Evolutionary conservation across 202 grass and related monocot species (phyloP), one percentile per base, ranked within the genome.

Genomic region (Musa balbisiana): DNA sequence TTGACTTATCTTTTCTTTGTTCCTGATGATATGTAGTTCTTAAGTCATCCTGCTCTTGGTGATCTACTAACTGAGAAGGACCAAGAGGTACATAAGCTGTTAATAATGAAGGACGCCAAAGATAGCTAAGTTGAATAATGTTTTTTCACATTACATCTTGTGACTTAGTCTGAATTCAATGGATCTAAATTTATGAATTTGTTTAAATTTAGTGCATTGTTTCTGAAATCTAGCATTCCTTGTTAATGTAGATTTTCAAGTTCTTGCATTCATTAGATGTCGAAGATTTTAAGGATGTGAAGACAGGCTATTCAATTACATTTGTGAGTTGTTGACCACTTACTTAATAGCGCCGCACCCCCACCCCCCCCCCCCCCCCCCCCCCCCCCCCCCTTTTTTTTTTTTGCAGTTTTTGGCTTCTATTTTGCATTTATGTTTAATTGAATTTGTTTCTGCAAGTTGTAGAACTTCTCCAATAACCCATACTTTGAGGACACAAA

Each of bases 271-370:
- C 85, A 73, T 66, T 99, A 80, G 91, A 99, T 82, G 87, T 98
- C 25, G 95, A 94, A 79, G 95, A 98, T 82, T 87, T 87, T 69
- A 92, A 92, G 80, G 88, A 98, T 84, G 85, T 87, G 26, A 99
- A 92, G 75, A 81, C 78, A 59, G 95, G 91, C 73, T 99, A 95
- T 72, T 85, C 91, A 23, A 95, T 99, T 64, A 79, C 73, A 79
- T 88, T 99, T 87, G 95, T 95, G 82, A 87, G 91, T 88, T 62
- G 26, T 27, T 73, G 43, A 52, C 8, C 33, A n/a, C n/a, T 15
- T 64, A 12, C 14, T 43, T 49, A 49, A 52, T 9, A 16, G 2
- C 0, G 24, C 0, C 24, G n/a, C n/a, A n/a, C 24, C 1, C 24
- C 24, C 24, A 0, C 24, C 24, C 24, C 25, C 1, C 25, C 25